Conservation (phyloP, 1,284 basidiomycete genomes). For the Leccinum angustisporum region DNA sequence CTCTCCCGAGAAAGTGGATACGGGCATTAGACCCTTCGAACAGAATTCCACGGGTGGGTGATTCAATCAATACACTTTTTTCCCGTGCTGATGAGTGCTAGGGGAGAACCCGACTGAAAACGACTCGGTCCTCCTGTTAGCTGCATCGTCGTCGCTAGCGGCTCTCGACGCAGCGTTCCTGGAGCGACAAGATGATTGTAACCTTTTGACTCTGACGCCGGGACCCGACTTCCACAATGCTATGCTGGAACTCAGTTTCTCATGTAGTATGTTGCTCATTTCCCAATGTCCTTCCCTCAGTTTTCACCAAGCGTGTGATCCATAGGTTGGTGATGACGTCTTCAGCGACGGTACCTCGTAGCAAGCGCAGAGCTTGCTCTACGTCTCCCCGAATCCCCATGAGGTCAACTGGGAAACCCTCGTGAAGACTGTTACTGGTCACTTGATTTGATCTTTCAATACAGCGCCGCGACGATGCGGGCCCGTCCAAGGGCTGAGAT, state of each 20-base stretch:
- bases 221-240: background rate
- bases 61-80: background rate
- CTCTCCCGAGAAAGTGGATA: background rate
- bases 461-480: background rate
- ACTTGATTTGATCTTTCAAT: background rate
- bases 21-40: background rate
- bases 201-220: constrained; percentile 7
- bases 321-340: constrained; percentile 1
- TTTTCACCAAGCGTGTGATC: background rate
- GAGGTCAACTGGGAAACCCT: constrained; percentile 11
- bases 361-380: constrained; percentile 12
- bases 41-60: constrained; percentile 10
- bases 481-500: background rate
- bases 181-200: background rate
- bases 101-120: background rate
- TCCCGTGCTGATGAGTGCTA: constrained; percentile 6
- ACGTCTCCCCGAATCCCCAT: constrained; percentile 1
- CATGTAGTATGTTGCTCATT: background rate
- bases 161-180: constrained; percentile 7
- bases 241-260: constrained; percentile 9
- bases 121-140: background rate
- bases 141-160: constrained; percentile 12
- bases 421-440: background rate
- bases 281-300: constrained; percentile 3
- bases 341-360: constrained; percentile 3